These are phyloP conservation scores for Berberis vulgaris DNA, from an alignment of 164 flowering plant species.

Conservation along the genomic window DNA sequence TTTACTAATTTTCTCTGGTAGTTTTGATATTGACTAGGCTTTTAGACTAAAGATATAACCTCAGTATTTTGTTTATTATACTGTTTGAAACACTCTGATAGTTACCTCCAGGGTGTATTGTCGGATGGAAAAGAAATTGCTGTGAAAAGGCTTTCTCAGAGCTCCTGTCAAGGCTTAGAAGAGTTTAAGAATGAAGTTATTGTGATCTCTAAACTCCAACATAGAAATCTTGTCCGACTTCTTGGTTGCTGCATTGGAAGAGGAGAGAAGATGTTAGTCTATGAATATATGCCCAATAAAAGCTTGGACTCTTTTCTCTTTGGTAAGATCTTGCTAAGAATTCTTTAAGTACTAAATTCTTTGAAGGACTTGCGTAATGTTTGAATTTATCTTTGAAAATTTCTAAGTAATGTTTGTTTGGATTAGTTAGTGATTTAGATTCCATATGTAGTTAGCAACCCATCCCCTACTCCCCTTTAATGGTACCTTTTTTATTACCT, in stretches of 20 bases:
- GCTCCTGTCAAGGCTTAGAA: conserved; percentile 12
- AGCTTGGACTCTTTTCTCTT: conserved; percentile 15
- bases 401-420: too few species aligned
- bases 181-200: conserved; percentile 16
- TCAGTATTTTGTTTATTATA: too few species aligned
- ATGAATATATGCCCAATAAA: conserved; percentile 14
- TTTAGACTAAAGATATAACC: too few species aligned
- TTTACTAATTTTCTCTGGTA: not conserved
- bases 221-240: conserved; percentile 14
- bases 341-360: not conserved
- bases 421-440: too few species aligned
- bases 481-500: too few species aligned
- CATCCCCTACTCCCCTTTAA: too few species aligned
- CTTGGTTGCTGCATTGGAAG: conserved; percentile 7
- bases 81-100: not conserved
- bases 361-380: too few species aligned
- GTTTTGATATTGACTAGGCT: too few species aligned
- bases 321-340: conserved; percentile 3
- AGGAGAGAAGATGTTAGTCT: conserved; percentile 11
- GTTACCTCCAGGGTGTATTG: conserved; percentile 9
- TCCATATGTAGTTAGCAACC: too few species aligned
- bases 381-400: too few species aligned
- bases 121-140: conserved; percentile 12
- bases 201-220: conserved; percentile 14
- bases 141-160: conserved; percentile 14